Conservation (phyloP, 345 rosid species). For the Salix suchowensis region DNA sequence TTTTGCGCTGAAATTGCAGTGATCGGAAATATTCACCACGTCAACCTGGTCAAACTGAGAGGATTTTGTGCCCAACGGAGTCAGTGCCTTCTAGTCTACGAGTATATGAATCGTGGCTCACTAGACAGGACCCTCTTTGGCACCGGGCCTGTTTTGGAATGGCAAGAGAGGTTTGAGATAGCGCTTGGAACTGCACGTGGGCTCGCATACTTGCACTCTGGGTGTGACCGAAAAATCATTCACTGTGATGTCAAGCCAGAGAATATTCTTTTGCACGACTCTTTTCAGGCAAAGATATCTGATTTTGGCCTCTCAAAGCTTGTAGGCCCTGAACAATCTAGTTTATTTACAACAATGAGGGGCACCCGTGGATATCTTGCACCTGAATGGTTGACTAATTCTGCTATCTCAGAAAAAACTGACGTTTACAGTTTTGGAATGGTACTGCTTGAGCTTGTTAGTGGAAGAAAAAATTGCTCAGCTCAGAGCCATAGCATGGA, state of each 20-base stretch:
- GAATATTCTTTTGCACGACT: conserved; percentile 23
- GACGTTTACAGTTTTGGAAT: conserved; percentile 28
- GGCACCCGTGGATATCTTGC: conserved; percentile 31
- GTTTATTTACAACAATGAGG: conserved; percentile 25
- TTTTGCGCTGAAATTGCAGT: conserved; percentile 29
- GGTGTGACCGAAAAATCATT: conserved; percentile 20
- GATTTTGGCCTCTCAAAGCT: conserved; percentile 33
- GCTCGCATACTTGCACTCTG: conserved; percentile 19
- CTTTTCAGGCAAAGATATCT: conserved; percentile 21
- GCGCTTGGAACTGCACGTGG: conserved; percentile 31
- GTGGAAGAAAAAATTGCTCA: conserved; percentile 26
- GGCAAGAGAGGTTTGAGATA: conserved; percentile 24
- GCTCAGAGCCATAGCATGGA: conserved; percentile 15
- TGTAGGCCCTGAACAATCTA: conserved; percentile 19
- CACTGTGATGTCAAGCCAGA: conserved; percentile 30
- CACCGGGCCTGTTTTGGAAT: conserved; percentile 14
- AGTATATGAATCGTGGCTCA: conserved; percentile 27
- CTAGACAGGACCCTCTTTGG: conserved; percentile 23
- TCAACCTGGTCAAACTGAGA: conserved; percentile 23
- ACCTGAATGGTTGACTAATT: conserved; percentile 27
- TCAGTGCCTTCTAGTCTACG: conserved; percentile 24
- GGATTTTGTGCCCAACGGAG: conserved; percentile 27
- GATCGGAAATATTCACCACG: conserved; percentile 22
- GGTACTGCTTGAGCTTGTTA: conserved; percentile 25
- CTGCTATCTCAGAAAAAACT: conserved; percentile 21